A percentile compares a stretch with the other conserved stretches of the same genome.
Conservation (phyloP, 2,329 filamentous ascomycete genomes). For the Cercospora canescens region DNA sequence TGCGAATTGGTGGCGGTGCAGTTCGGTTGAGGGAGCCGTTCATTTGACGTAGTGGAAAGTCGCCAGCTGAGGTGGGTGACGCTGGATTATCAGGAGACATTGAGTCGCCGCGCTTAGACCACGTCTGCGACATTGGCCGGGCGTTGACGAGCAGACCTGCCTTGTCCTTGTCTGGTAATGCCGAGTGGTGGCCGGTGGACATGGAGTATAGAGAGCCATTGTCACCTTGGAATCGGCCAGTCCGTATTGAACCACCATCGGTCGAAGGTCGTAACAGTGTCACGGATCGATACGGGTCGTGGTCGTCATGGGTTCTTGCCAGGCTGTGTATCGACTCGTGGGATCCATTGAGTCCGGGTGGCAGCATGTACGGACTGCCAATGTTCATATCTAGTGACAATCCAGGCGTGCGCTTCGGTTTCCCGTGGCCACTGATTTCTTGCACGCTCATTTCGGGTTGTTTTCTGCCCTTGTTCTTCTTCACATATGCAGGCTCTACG, state of each 20-base stretch:
- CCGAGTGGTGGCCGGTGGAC: slow-evolving; percentile 47
- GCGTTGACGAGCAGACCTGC: slow-evolving; percentile 58
- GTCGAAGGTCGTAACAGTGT: slow-evolving; percentile 55
- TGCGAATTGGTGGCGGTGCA: slow-evolving; percentile 11
- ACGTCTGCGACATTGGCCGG: slow-evolving; percentile 58
- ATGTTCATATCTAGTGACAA: slow-evolving; percentile 62
- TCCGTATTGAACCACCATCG: slow-evolving; percentile 35
- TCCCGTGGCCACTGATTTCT: slow-evolving; percentile 44
- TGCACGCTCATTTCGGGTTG: slow-evolving; percentile 61
- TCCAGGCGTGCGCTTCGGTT: slow-evolving; percentile 43
- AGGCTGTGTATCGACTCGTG: slow-evolving; percentile 85
- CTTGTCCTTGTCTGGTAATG: slow-evolving; percentile 33
- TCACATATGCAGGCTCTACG: slow-evolving; percentile 20
- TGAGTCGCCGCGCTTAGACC: slow-evolving; percentile 43
- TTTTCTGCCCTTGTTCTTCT: slow-evolving; percentile 43
- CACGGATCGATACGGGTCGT: slow-evolving; percentile 80
- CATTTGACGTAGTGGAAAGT: slow-evolving; percentile 26
- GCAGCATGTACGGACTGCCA: slow-evolving; percentile 88
- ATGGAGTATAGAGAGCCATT: slow-evolving; percentile 54
- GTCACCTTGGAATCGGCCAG: slow-evolving; percentile 33
- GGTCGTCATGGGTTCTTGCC: slow-evolving; percentile 69
- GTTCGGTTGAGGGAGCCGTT: slow-evolving; percentile 23
- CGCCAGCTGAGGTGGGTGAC: slow-evolving; percentile 10
- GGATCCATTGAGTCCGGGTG: slow-evolving; percentile 74
- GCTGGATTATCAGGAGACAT: slow-evolving; percentile 21